phyloP scores from a whole-genome alignment of 306 rosid genomes.

The Lupinus albus region DNA sequence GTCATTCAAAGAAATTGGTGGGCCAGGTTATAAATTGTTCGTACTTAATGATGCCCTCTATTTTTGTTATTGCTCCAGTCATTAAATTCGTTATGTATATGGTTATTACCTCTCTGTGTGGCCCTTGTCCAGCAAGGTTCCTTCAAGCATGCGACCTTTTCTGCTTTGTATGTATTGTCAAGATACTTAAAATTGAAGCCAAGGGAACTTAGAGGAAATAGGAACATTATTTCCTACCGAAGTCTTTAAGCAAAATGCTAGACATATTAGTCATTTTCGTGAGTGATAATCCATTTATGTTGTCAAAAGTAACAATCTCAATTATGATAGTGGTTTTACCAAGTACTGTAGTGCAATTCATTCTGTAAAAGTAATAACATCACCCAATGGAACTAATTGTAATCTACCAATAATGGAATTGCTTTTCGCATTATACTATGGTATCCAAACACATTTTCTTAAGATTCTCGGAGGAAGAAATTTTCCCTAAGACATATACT shows the following conservation, averaged over 20 bases:
- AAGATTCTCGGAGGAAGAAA: slow-evolving; percentile 23
- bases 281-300: background rate
- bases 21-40: slow-evolving; percentile 8
- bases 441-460: slow-evolving; percentile 29
- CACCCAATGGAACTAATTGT: slow-evolving; percentile 30
- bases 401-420: slow-evolving; percentile 9
- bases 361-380: slow-evolving; percentile 7
- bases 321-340: slow-evolving; percentile 3
- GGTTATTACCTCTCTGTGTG: background rate
- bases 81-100: too few relatives aligned
- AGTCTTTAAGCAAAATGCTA: background rate
- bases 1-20: slow-evolving; percentile 14
- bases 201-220: background rate
- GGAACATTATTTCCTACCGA: slow-evolving; percentile 2
- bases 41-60: slow-evolving; percentile 8
- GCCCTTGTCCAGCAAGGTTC: slow-evolving; percentile 2
- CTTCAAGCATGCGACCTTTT: background rate
- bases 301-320: background rate
- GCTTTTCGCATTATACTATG: background rate
- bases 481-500: background rate
- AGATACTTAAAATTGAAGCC: background rate
- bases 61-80: background rate
- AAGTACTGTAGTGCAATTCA: background rate
- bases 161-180: background rate
- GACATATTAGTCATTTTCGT: slow-evolving; percentile 16